A percentile compares a stretch with the other conserved stretches of the same genome.
These are phyloP conservation scores for Acarospora socialis DNA, from an alignment of 2,329 filamentous ascomycete species.

Conservation along the genomic window DNA sequence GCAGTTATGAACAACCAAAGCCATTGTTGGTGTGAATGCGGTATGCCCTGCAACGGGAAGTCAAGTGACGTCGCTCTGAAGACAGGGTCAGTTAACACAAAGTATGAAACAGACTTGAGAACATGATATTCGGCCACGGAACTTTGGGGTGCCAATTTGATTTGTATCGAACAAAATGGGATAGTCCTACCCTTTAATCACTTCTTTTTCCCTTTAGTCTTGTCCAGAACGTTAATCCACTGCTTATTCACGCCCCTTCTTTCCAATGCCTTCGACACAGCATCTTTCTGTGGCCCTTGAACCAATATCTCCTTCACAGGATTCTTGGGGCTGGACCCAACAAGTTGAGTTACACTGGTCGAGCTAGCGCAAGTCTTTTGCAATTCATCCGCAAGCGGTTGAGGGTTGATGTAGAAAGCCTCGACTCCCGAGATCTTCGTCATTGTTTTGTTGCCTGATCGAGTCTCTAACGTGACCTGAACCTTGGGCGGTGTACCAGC, in stretches of 20 bases:
- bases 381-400: conserved; percentile 48
- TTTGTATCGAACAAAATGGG: too few relatives aligned
- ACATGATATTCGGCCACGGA: too few relatives aligned
- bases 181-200: too few relatives aligned
- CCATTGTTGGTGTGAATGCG: too few relatives aligned
- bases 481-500: conserved; percentile 47
- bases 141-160: too few relatives aligned
- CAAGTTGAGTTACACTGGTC: conserved; percentile 47
- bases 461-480: conserved; percentile 45
- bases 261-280: conserved; percentile 44
- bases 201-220: conserved; percentile 51
- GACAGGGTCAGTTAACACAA: too few relatives aligned
- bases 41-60: too few relatives aligned
- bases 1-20: too few relatives aligned
- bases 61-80: too few relatives aligned
- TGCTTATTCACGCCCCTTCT: conserved; percentile 43
- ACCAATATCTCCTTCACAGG: conserved; percentile 53
- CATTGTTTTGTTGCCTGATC: conserved; percentile 52
- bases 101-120: too few relatives aligned
- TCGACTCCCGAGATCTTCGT: conserved; percentile 50
- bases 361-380: conserved; percentile 55
- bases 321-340: conserved; percentile 45
- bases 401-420: conserved; percentile 45
- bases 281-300: conserved; percentile 51
- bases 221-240: conserved; percentile 53